Base-by-base conservation (phyloP, 1,139 yeast genomes). In the Blastobotrys arbuscula region DNA sequence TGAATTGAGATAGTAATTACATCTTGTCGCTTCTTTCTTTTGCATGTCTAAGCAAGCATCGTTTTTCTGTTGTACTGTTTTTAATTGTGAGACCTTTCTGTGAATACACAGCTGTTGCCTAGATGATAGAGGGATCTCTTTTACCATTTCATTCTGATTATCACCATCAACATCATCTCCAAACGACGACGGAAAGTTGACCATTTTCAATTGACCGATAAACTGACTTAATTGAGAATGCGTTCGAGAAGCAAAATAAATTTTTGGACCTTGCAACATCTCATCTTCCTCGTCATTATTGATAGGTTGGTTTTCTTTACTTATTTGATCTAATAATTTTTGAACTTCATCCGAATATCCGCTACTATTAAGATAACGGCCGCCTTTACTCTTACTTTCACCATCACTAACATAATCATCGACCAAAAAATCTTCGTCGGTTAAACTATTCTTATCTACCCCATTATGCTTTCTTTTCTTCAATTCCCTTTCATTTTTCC, bases 181-280 rank as follows among this genome's bases (percentile, higher is more conserved):
- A 16, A 48, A 40, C 0, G 89, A 77, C 0, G 95, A 76, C 0
- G 85, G 83, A 53, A 88, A 84, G 0, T 66, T 54, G 0, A 95
- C 80, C 33, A 84, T 62, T 36, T 73, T 66, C 44, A 90, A 67
- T 58, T 92, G 97, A 20, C 79, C 77, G 0, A 90, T 79, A 62
- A 90, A 86, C 60, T 90, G 98, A 44, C 75, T 75, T 48, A 90
- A 69, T 62, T 90, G 98, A 0, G 97, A 87, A 61, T 90, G 97
- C 0, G 98, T 90, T 64, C 98, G 71, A 1, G 97, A 88, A 0
- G 95, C 75, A 61, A 82, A 89, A 56, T 69, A 78, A 2, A 83
- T 74, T 56, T 80, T 80, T 0, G 51, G 47, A 0, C 57, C 51
- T 3, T 50, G 49, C 33, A 44, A 44, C 18, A 45, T 50, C 16